Evolutionary conservation across 2,329 filamentous ascomycete species (phyloP).

Genomic region (Sphaerulina musiva): DNA sequence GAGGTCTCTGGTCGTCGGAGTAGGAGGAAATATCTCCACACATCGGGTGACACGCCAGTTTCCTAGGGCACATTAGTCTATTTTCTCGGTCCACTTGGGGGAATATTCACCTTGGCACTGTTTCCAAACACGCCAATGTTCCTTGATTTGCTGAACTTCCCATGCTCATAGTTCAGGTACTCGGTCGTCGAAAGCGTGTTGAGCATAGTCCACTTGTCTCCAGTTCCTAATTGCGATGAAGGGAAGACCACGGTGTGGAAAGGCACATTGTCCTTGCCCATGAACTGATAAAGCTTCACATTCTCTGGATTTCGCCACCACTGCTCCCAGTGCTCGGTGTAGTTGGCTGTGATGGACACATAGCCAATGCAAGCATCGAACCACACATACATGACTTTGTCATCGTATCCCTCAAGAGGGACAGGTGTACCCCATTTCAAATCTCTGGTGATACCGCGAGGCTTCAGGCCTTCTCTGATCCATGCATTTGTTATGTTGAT

Average conservation of each 20-base stretch:
- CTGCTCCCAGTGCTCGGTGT: constrained; percentile 81
- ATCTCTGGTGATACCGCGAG: constrained; percentile 85
- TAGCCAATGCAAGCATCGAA: constrained; percentile 92
- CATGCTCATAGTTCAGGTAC: constrained; percentile 79
- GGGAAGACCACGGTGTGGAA: constrained; percentile 94
- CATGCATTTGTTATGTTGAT: constrained; percentile 71
- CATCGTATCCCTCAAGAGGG: constrained; percentile 55
- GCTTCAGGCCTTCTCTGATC: constrained; percentile 76
- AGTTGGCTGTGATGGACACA: constrained; percentile 87
- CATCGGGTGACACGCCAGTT: constrained; percentile 73
- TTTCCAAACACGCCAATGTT: constrained; percentile 88
- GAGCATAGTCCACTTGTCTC: constrained; percentile 81
- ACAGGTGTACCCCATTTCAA: constrained; percentile 77
- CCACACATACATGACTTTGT: constrained; percentile 88
- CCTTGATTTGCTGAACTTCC: constrained; percentile 89
- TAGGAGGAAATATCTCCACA: constrained; percentile 91
- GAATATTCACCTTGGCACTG: constrained; percentile 54
- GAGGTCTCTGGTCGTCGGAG: constrained; percentile 77
- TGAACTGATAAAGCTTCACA: constrained; percentile 86
- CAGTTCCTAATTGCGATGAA: constrained; percentile 74
- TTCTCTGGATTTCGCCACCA: constrained; percentile 92
- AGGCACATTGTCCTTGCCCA: constrained; percentile 85
- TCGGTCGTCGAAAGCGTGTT: constrained; percentile 85
- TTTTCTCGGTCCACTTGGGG: neutral
- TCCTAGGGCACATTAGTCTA: constrained; percentile 39